Conservation (phyloP, 768 basidiomycete genomes). For the Heimioporus sp. region DNA sequence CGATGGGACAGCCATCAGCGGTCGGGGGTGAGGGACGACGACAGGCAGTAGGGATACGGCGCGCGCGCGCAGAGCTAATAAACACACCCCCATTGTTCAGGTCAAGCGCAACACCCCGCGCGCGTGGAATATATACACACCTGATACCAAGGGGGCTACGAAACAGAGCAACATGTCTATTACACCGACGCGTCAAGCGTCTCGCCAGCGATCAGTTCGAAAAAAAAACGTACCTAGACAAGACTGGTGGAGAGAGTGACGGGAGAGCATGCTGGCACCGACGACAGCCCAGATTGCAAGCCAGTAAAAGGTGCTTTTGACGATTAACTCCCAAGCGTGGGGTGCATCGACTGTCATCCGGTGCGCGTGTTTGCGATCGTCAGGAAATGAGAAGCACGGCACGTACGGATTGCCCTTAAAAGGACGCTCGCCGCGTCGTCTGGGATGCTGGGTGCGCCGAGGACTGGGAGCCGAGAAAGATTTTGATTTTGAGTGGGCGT, state of each 20-base stretch:
- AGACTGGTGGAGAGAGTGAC: background rate
- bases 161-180: too few species aligned
- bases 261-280: background rate
- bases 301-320: slow-evolving; percentile 7
- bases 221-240: background rate
- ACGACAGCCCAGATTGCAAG: slow-evolving; percentile 9
- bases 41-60: background rate
- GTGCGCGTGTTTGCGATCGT: background rate
- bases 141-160: too few species aligned
- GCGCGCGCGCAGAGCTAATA: background rate
- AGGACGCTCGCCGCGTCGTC: background rate
- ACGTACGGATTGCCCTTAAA: slow-evolving; percentile 16
- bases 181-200: too few species aligned
- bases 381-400: background rate
- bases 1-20: background rate
- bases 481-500: background rate
- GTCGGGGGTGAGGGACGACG: too few species aligned
- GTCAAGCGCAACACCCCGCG: too few species aligned
- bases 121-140: too few species aligned
- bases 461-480: background rate
- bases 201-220: too few species aligned
- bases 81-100: background rate
- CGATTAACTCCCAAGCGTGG: slow-evolving; percentile 14
- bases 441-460: too few species aligned
- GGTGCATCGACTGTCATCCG: slow-evolving; percentile 16